A percentile compares a stretch with the other conserved stretches of the same genome.
Evolutionary conservation across 2,329 filamentous ascomycete genomes (phyloP).

Genomic region (Stachybotrys elegans): DNA sequence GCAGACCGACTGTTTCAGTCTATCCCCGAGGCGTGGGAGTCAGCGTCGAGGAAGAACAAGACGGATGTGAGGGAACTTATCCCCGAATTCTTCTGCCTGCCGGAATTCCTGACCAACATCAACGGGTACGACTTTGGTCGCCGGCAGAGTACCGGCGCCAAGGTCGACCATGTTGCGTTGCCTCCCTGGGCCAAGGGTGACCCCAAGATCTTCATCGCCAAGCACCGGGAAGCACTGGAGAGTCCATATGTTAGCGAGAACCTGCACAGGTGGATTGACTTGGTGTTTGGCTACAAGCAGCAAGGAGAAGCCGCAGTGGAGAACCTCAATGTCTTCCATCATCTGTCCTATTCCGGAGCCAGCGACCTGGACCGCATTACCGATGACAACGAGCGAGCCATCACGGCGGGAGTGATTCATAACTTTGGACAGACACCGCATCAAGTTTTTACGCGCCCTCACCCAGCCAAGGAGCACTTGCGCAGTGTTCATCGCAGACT

Average conservation of each 20-base stretch:
- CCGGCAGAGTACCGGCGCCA: slow-evolving; percentile 72
- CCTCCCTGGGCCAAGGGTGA: slow-evolving; percentile 97
- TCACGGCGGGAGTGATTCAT: slow-evolving; percentile 93
- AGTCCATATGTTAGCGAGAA: slow-evolving; percentile 88
- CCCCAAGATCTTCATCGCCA: slow-evolving; percentile 89
- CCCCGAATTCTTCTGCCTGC: slow-evolving; percentile 95
- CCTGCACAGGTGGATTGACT: slow-evolving; percentile 91
- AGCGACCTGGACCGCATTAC: slow-evolving; percentile 88
- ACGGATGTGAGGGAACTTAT: slow-evolving; percentile 92
- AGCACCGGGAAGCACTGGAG: slow-evolving; percentile 92
- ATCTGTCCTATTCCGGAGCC: slow-evolving; percentile 89
- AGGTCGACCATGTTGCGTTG: slow-evolving; percentile 81
- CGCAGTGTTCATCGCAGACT: slow-evolving; percentile 63
- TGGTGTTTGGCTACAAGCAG: slow-evolving; percentile 93
- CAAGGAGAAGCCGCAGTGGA: slow-evolving; percentile 88
- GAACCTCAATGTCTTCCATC: slow-evolving; percentile 91
- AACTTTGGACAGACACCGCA: slow-evolving; percentile 98
- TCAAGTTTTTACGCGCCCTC: slow-evolving; percentile 81
- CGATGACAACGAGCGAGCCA: slow-evolving; percentile 79
- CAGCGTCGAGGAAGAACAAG: slow-evolving; percentile 83
- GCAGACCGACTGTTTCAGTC: slow-evolving; percentile 94
- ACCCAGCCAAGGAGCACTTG: slow-evolving; percentile 69
- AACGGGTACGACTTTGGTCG: slow-evolving; percentile 93
- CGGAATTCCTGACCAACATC: slow-evolving; percentile 89
- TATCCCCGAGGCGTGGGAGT: slow-evolving; percentile 84